phyloP scores from a whole-genome alignment of 495 filamentous ascomycete species.

The Aspergillus sclerotioniger region DNA sequence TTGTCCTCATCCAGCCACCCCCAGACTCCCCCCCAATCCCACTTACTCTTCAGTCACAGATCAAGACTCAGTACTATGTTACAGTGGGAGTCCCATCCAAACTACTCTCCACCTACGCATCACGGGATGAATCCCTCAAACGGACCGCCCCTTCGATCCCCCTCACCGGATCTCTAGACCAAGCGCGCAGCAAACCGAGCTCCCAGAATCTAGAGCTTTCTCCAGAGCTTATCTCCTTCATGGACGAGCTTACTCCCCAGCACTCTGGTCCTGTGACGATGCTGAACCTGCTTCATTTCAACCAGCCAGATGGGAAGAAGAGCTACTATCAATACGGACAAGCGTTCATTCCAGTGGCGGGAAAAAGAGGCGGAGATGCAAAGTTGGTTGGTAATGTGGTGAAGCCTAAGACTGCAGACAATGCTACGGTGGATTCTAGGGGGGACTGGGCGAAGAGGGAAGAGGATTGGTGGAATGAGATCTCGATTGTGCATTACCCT shows the following conservation, averaged over 20 bases:
- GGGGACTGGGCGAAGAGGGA: constrained; percentile 25
- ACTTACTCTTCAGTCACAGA: constrained; percentile 24
- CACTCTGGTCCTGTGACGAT: constrained; percentile 56
- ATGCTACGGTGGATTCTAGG: constrained; percentile 24
- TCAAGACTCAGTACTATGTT: constrained; percentile 46
- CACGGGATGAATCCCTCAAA: constrained; percentile 47
- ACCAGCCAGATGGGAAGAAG: constrained; percentile 45
- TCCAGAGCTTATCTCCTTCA: constrained; percentile 50
- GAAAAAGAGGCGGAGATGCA: constrained; percentile 53
- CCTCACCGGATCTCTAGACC: constrained; percentile 40
- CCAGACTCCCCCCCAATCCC: constrained; percentile 30
- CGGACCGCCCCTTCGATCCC: constrained; percentile 31
- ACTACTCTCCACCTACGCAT: constrained; percentile 44
- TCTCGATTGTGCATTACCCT: constrained; percentile 67
- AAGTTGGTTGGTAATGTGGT: constrained; percentile 64
- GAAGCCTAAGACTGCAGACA: constrained; percentile 12
- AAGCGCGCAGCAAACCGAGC: constrained; percentile 23
- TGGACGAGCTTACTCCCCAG: constrained; percentile 29
- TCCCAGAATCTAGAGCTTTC: constrained; percentile 56
- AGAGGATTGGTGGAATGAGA: constrained; percentile 52
- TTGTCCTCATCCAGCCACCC: constrained; percentile 47
- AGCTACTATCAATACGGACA: constrained; percentile 58
- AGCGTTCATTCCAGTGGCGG: constrained; percentile 55
- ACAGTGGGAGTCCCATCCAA: constrained; percentile 54
- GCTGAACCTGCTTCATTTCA: constrained; percentile 68